Evolutionary conservation across 164 flowering plant genomes (phyloP).

Genomic region (Umbellularia californica): DNA sequence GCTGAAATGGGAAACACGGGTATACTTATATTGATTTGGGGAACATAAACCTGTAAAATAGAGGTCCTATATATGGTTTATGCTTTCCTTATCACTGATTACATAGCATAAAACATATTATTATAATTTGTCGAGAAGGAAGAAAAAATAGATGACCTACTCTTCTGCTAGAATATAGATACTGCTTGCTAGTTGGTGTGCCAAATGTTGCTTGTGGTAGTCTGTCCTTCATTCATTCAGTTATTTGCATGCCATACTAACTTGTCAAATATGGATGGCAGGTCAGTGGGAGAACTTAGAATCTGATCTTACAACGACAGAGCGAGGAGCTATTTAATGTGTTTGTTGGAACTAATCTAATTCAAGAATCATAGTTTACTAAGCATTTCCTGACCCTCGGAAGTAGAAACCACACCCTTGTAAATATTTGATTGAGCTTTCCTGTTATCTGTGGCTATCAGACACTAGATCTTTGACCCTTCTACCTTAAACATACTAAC

Average conservation of each 20-base stretch:
- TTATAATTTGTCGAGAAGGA: too few relatives aligned
- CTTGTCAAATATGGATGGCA: background rate
- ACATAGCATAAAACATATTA: background rate
- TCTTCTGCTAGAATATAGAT: background rate
- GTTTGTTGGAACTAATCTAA: background rate
- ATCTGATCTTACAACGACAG: background rate
- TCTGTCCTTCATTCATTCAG: background rate
- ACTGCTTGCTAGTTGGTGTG: background rate
- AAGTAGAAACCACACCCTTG: background rate
- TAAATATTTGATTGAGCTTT: background rate
- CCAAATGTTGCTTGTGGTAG: background rate
- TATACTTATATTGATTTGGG: background rate
- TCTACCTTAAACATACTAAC: background rate
- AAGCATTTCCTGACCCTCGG: background rate
- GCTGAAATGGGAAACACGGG: background rate
- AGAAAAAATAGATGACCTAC: background rate
- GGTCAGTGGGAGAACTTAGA: background rate
- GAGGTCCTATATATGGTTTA: background rate
- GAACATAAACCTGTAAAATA: background rate
- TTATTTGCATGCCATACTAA: background rate
- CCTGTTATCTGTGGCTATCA: background rate
- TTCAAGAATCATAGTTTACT: conserved; percentile 1
- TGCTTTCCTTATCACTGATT: background rate
- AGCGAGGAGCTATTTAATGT: background rate
- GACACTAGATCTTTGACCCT: background rate